These are phyloP conservation scores for Fomitopsis betulina DNA, from an alignment of 1,284 basidiomycete species.

Conservation along the genomic window DNA sequence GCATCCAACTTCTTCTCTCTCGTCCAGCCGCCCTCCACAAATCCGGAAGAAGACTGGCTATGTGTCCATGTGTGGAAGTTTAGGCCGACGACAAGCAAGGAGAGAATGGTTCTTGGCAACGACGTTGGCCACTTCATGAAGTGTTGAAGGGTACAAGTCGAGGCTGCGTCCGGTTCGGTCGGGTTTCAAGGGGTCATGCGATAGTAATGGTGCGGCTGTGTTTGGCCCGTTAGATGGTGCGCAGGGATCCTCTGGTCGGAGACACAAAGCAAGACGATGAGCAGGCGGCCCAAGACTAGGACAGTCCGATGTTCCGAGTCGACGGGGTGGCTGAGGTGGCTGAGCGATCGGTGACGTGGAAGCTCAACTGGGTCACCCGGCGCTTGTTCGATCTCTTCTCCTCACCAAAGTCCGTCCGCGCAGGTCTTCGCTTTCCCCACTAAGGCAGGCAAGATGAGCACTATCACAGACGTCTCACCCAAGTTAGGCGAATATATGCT, in stretches of 20 bases:
- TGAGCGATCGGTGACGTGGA: conserved; percentile 3
- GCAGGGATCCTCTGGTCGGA: no score
- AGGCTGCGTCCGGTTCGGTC: background rate
- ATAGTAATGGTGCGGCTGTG: background rate
- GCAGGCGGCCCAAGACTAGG: background rate
- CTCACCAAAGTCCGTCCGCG: no score
- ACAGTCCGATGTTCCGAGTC: background rate
- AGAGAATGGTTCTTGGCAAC: conserved; percentile 55
- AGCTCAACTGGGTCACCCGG: no score
- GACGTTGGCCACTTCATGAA: conserved; percentile 62
- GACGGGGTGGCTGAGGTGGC: background rate
- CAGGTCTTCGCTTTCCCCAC: background rate
- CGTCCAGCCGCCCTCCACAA: conserved; percentile 48
- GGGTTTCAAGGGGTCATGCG: background rate
- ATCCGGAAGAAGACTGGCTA: conserved; percentile 25
- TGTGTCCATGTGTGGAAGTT: conserved; percentile 39
- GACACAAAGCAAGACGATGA: background rate
- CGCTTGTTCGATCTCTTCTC: background rate
- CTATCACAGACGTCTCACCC: conserved; percentile 50
- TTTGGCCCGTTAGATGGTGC: background rate
- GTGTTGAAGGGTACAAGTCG: background rate
- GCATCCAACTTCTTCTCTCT: conserved; percentile 52
- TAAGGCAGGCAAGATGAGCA: conserved; percentile 38
- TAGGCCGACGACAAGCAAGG: conserved; percentile 41
- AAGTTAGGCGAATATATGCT: conserved; percentile 69